Evolutionary conservation across 352 stramenopile genomes (phyloP).

Genomic region (Plasmopara halstedii): DNA sequence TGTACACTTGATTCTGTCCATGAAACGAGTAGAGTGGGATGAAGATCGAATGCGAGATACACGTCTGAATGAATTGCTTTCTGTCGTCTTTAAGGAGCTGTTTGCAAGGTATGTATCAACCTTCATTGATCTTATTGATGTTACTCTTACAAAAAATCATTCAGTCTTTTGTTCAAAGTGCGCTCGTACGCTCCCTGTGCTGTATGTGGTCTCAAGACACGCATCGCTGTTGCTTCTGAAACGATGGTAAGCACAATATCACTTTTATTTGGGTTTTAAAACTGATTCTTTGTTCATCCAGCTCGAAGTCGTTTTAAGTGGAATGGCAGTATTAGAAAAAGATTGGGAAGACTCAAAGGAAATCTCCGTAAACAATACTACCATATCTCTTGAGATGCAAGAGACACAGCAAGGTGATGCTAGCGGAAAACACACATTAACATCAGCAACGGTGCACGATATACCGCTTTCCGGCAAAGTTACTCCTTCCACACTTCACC

Average conservation of each 20-base stretch:
- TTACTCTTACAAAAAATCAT: background rate
- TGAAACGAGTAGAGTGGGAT: conserved; percentile 84
- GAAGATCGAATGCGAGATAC: conserved; percentile 84
- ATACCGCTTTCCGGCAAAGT: conserved; percentile 29
- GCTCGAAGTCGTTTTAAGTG: conserved; percentile 81
- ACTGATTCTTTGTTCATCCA: conserved; percentile 11
- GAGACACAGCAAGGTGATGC: conserved; percentile 11
- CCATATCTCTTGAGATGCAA: conserved; percentile 32
- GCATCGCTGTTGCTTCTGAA: conserved; percentile 62
- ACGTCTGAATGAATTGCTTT: conserved; percentile 74
- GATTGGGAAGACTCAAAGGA: conserved; percentile 40
- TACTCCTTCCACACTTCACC: conserved; percentile 27
- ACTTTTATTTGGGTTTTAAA: background rate
- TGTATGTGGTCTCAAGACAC: conserved; percentile 77
- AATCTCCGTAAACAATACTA: conserved; percentile 36
- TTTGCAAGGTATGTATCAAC: conserved; percentile 52
- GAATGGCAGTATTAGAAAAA: conserved; percentile 67
- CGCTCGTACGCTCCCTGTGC: conserved; percentile 67
- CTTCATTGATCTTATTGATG: background rate
- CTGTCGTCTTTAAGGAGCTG: conserved; percentile 77
- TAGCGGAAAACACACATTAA: conserved; percentile 7
- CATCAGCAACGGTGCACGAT: conserved; percentile 21
- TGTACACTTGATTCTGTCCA: conserved; percentile 79
- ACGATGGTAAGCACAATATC: conserved; percentile 47
- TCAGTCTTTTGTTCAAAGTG: conserved; percentile 47